A percentile compares a stretch with the other conserved stretches of the same genome.
phyloP scores from a whole-genome alignment of 2,329 filamentous ascomycete species.

The Cryphonectria nitschkei region DNA sequence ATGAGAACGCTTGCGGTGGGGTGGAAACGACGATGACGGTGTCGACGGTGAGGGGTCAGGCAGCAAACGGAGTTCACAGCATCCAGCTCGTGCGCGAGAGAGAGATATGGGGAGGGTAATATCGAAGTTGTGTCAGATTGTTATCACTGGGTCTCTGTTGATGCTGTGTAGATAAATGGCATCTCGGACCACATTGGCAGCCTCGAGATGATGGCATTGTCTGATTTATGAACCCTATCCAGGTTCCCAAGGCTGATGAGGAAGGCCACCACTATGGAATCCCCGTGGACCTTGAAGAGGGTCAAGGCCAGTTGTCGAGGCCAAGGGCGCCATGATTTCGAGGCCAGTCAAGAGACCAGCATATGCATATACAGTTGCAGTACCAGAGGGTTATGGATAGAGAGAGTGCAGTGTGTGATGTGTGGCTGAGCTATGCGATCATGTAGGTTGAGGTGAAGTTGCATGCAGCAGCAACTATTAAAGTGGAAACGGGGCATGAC shows the following conservation, averaged over 20 bases:
- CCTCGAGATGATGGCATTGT: constrained; percentile 23
- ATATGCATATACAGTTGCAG: constrained; percentile 12
- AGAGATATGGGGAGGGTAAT: not conserved
- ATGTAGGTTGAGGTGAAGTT: not conserved
- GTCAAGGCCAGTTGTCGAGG: constrained; percentile 21
- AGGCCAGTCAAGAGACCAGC: constrained; percentile 6
- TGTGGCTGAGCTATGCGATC: constrained; percentile 10
- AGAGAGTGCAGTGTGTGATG: not conserved
- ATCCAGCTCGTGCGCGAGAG: constrained; percentile 3
- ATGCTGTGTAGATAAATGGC: constrained; percentile 5
- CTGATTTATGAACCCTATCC: constrained; percentile 29
- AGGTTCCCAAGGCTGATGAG: constrained; percentile 8
- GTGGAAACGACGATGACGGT: not conserved
- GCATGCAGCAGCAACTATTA: not conserved
- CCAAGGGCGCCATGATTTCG: constrained; percentile 18
- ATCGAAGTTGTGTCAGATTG: constrained; percentile 7
- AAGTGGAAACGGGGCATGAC: not conserved
- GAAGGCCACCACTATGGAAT: constrained; percentile 17
- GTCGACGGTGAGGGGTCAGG: constrained; percentile 16
- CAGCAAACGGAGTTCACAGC: constrained; percentile 26
- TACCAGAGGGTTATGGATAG: constrained; percentile 3
- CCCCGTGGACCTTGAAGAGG: constrained; percentile 13
- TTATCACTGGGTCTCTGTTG: not conserved
- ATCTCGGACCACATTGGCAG: constrained; percentile 19
- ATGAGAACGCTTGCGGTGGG: not conserved